Base-by-base conservation (phyloP, 306 rosid species). In the Trichosanthes cucumerina region DNA sequence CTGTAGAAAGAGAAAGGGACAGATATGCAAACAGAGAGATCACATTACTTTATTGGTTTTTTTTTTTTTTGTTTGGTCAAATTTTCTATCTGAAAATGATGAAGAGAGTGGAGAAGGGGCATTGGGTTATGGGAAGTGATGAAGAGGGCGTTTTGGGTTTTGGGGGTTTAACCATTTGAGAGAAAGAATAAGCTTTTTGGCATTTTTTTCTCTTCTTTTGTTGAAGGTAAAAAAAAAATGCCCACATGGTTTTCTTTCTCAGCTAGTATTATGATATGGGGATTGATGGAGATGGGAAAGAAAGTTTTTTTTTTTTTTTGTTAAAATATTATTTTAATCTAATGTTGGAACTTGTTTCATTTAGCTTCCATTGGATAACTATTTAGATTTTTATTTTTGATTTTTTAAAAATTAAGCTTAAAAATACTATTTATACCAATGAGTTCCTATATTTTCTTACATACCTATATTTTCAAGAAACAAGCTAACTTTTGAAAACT, bases 1-100 rank as follows among this genome's bases (percentile, higher is more conserved):
- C 86, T 83, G 79, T 72, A 58, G 79, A 34, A 64, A 52, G 85
- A 84, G 66, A 80, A 43, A 39, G 52, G 18, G 52, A 68, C 52
- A 39, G 52, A 68, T 68, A 4, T 41, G 31, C 50, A 68, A 38
- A 65, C 47, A 65, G 46, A 65, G 11, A 65, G 73, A 65, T n/a
- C 21, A 34, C 19, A 52, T 31, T 75, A 75, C 47, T 75, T 75
- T 33, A 50, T 28, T 36, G 6, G 5, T 13, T 31, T 43, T 49
- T 46, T 50, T 46, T 66, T 6, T 16, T 16, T 13, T 49, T 3
- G 3, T 36, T 75, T 53, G 50, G 47, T 54, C 26, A 10, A 52
- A 34, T 33, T 54, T 14, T 76, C 66, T 76, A 76, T 24, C 63
- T 54, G 34, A 54, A 76, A 76, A 76, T 76, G 79, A 76, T 75